These are phyloP conservation scores for Iris macrosiphon DNA, from an alignment of 106 monocot species.

Conservation along the genomic window DNA sequence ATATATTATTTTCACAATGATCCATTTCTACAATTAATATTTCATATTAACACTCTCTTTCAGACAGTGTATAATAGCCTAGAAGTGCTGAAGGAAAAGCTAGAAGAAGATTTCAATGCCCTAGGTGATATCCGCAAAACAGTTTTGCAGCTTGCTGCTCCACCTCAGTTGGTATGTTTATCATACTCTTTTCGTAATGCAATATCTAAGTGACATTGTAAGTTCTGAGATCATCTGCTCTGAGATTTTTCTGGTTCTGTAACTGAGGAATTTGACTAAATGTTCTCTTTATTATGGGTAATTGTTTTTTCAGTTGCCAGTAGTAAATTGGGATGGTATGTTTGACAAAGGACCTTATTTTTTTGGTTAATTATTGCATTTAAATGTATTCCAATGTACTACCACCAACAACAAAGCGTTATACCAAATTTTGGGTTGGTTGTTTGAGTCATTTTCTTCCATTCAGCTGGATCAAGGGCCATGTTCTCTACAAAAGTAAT, in stretches of 20 bases:
- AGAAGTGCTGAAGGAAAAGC: conserved; percentile 34
- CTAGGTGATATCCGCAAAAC: conserved; percentile 70
- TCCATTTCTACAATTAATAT: not conserved
- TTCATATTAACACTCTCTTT: conserved; percentile 1
- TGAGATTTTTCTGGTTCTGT: not conserved
- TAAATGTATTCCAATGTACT: too few species aligned
- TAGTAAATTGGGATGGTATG: not conserved
- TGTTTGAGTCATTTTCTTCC: too few species aligned
- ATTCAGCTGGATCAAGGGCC: too few species aligned
- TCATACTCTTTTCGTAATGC: not conserved
- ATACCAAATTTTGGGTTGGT: too few species aligned
- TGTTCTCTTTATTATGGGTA: not conserved
- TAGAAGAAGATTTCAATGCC: conserved; percentile 59
- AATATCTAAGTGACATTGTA: not conserved
- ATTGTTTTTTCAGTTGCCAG: not conserved
- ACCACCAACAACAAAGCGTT: too few species aligned
- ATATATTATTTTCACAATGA: too few species aligned
- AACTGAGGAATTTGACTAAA: not conserved
- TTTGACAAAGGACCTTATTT: too few species aligned
- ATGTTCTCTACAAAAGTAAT: too few species aligned
- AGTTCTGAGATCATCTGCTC: not conserved
- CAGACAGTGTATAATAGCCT: conserved; percentile 60
- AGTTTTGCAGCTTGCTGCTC: conserved; percentile 58
- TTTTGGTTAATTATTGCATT: too few species aligned
- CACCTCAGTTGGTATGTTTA: conserved; percentile 63